Percentiles rank a stretch among this genome's conserved stretches.
Evolutionary conservation across 306 rosid species (phyloP).

Genomic region (Cicer cuneatum): DNA sequence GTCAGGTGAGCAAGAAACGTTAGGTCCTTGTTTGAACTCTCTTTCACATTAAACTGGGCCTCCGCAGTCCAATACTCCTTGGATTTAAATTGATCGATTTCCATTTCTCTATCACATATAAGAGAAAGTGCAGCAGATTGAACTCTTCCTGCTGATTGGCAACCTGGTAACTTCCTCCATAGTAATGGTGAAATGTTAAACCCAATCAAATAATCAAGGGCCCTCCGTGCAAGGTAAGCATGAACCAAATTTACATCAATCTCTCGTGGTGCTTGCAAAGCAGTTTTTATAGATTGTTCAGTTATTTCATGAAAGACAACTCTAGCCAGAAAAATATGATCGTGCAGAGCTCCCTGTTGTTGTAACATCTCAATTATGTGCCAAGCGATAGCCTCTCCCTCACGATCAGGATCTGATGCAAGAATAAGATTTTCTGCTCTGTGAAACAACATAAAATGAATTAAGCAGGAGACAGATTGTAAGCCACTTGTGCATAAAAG

Average conservation of each 20-base stretch:
- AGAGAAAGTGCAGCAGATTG: constrained; percentile 98
- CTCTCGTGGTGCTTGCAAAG: constrained; percentile 78
- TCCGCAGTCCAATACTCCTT: constrained; percentile 82
- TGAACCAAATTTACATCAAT: constrained; percentile 87
- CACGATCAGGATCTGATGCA: constrained; percentile 99
- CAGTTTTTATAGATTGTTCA: constrained; percentile 77
- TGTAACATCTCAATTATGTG: constrained; percentile 94
- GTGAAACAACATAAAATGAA: constrained; percentile 58
- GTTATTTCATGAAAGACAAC: constrained; percentile 96
- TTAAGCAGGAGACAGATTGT: constrained; percentile 40
- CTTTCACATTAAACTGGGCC: constrained; percentile 56
- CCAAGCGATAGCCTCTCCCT: constrained; percentile 99
- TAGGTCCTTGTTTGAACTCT: constrained; percentile 42
- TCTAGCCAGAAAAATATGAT: constrained; percentile 68
- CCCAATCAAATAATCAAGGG: constrained; percentile 98
- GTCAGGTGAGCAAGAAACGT: constrained; percentile 71
- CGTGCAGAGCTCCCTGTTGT: constrained; percentile 80
- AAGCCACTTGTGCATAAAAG: constrained; percentile 31
- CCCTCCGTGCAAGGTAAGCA: constrained; percentile 95
- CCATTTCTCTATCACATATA: constrained; percentile 92
- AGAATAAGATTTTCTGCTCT: constrained; percentile 97
- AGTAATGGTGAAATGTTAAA: constrained; percentile 91
- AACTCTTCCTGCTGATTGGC: constrained; percentile 98
- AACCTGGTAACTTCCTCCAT: constrained; percentile 98
- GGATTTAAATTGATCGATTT: constrained; percentile 79